Conservation (phyloP, 352 stramenopile species). For the Globisporangium okanoganense region DNA sequence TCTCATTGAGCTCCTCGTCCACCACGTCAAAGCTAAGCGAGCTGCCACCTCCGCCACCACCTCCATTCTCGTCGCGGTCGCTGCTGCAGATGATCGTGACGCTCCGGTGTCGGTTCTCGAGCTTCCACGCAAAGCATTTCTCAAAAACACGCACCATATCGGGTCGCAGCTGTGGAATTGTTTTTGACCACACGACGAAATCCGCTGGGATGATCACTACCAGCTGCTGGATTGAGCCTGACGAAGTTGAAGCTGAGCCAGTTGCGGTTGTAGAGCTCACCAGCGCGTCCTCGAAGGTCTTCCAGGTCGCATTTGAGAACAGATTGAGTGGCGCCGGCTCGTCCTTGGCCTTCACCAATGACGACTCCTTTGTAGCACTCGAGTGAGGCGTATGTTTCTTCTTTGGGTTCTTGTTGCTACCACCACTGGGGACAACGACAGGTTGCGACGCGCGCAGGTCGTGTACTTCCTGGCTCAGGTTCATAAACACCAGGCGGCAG, state of each 20-base stretch:
- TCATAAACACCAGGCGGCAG: constrained; percentile 47
- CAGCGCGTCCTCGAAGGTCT: constrained; percentile 52
- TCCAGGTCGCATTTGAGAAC: constrained; percentile 58
- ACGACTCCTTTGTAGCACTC: background rate
- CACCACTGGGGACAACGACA: background rate
- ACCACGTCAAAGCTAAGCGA: constrained; percentile 49
- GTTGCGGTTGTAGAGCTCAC: constrained; percentile 10
- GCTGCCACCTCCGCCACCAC: constrained; percentile 9
- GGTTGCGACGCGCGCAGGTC: constrained; percentile 20
- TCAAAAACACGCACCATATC: constrained; percentile 58
- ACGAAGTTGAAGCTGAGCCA: background rate
- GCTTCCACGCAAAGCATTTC: constrained; percentile 69
- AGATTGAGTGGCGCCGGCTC: constrained; percentile 20
- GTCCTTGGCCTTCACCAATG: background rate
- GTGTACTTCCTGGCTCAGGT: constrained; percentile 49
- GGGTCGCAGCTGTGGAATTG: constrained; percentile 29
- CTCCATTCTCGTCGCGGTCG: constrained; percentile 3
- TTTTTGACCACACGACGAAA: constrained; percentile 34
- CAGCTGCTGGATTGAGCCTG: constrained; percentile 42
- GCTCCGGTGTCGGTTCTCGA: constrained; percentile 25
- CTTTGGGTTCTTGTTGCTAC: constrained; percentile 9
- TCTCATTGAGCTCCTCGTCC: constrained; percentile 61
- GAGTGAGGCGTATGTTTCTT: background rate
- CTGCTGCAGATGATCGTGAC: constrained; percentile 42
- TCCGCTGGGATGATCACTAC: constrained; percentile 51